Conservation (phyloP, 73 alveolate species). For the Paramecium pentaurelia region DNA sequence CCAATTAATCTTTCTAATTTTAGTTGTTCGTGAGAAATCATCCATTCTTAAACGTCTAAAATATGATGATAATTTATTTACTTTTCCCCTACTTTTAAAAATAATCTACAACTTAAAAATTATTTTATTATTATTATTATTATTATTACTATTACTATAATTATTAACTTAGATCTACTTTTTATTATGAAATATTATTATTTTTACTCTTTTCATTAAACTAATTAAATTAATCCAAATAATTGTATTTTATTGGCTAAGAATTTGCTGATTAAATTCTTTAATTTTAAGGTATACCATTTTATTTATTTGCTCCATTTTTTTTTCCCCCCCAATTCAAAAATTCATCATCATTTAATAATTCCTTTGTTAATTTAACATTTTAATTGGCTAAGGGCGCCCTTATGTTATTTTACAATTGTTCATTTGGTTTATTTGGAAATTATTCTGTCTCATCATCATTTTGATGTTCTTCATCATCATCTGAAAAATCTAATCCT, state of each 20-base stretch:
- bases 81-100: neutral
- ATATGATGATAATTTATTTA: neutral
- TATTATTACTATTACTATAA: neutral
- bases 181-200: neutral
- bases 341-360: neutral
- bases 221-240: neutral
- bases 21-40: neutral
- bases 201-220: neutral
- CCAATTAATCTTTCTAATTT: conserved; percentile 53
- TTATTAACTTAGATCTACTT: neutral
- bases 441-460: neutral
- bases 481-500: neutral
- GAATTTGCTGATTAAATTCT: neutral
- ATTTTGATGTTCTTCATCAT: neutral
- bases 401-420: neutral
- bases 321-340: neutral
- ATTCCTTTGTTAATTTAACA: neutral
- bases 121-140: neutral
- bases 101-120: neutral
- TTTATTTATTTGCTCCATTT: neutral
- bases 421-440: neutral
- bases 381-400: neutral
- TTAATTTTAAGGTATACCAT: neutral
- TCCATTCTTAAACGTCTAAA: conserved; percentile 41
- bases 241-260: neutral